Evolutionary conservation across 345 rosid species (phyloP).

Genomic region (Gossypium australe): DNA sequence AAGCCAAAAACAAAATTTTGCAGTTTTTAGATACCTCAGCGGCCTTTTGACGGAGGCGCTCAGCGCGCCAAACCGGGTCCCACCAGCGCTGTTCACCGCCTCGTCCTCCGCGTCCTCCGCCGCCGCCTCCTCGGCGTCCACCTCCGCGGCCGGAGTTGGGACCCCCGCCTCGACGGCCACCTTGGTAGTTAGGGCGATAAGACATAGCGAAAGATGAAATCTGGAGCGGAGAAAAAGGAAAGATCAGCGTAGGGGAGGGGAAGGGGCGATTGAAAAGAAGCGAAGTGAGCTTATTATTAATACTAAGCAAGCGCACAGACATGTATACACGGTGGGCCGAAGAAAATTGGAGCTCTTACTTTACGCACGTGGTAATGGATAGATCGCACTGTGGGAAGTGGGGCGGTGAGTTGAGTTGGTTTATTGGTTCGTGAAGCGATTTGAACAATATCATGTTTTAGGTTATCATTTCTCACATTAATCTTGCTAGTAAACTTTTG

Average conservation of each 20-base stretch:
- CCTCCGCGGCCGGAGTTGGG: slow-evolving; percentile 29
- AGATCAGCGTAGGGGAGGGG: background rate
- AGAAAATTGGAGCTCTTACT: background rate
- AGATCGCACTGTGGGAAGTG: slow-evolving; percentile 3
- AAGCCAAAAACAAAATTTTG: background rate
- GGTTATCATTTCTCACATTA: too few species aligned
- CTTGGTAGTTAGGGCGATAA: slow-evolving; percentile 52
- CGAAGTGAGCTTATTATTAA: background rate
- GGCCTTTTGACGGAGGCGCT: slow-evolving; percentile 71
- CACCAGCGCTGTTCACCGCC: slow-evolving; percentile 99
- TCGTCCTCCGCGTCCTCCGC: slow-evolving; percentile 42
- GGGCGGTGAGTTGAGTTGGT: background rate
- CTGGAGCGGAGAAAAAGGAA: slow-evolving; percentile 13
- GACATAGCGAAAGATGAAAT: slow-evolving; percentile 39
- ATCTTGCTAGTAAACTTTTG: too few species aligned
- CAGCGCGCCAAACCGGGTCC: slow-evolving; percentile 99
- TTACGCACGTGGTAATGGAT: background rate
- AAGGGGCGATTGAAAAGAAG: slow-evolving; percentile 8
- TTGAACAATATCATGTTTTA: background rate
- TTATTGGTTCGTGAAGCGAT: background rate
- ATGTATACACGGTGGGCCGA: background rate
- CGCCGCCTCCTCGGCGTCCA: slow-evolving; percentile 41
- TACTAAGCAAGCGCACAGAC: slow-evolving; percentile 16
- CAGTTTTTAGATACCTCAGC: slow-evolving; percentile 43
- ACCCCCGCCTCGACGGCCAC: slow-evolving; percentile 48